Evolutionary conservation across 345 rosid species (phyloP).

Genomic region (Brassica juncea): DNA sequence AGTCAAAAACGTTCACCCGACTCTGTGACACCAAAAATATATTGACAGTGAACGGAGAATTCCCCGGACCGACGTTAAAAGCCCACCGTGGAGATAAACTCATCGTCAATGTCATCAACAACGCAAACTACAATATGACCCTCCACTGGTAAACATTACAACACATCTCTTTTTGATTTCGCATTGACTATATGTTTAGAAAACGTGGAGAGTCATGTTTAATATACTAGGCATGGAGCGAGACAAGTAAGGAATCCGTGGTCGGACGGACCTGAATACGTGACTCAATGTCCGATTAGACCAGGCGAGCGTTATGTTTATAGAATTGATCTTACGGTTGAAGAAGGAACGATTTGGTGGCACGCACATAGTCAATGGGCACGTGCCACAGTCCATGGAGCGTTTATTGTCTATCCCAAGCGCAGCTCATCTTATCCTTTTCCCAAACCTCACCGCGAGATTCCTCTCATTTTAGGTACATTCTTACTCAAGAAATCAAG

Average conservation of each 20-base stretch:
- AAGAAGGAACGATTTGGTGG: constrained; percentile 96
- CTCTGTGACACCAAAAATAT: constrained; percentile 47
- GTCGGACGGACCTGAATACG: constrained; percentile 51
- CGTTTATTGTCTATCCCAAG: constrained; percentile 57
- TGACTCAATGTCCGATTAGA: constrained; percentile 80
- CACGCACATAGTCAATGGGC: constrained; percentile 83
- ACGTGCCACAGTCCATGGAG: constrained; percentile 84
- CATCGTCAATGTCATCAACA: constrained; percentile 50
- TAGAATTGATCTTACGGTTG: constrained; percentile 44
- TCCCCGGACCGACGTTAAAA: constrained; percentile 51
- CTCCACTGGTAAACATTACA: constrained; percentile 51
- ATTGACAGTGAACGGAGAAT: constrained; percentile 48
- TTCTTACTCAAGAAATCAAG: not conserved
- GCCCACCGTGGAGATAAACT: constrained; percentile 49
- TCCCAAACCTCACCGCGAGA: constrained; percentile 55
- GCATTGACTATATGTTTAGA: not conserved
- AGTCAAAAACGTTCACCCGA: constrained; percentile 40
- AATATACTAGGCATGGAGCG: constrained; percentile 48
- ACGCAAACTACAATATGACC: constrained; percentile 49
- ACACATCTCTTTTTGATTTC: not conserved
- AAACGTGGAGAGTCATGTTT: not conserved
- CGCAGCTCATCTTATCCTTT: constrained; percentile 55
- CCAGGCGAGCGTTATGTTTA: constrained; percentile 63
- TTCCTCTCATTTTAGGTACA: constrained; percentile 61
- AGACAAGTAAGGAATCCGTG: constrained; percentile 43